Conservation (phyloP, 805 yeast genomes). For the Osmozyma mogii region DNA sequence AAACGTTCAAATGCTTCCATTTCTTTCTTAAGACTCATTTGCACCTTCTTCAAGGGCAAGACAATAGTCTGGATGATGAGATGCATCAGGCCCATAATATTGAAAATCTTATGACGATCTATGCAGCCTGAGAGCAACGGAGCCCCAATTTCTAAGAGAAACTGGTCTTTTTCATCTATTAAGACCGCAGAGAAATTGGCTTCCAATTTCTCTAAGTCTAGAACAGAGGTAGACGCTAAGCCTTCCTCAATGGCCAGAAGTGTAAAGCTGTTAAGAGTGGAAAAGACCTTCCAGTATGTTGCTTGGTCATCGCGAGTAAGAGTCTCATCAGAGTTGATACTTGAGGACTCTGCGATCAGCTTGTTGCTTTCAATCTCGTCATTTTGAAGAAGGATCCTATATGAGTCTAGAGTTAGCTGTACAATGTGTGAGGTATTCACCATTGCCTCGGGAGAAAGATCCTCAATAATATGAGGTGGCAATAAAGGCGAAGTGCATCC, state of each 20-base stretch:
- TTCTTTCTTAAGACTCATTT: conserved; percentile 17
- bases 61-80: conserved; percentile 22
- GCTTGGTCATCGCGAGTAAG: not conserved
- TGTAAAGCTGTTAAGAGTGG: conserved; percentile 1
- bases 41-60: conserved; percentile 20
- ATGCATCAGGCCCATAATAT: conserved; percentile 26
- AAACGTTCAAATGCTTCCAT: conserved; percentile 5
- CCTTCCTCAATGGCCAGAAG: conserved; percentile 8
- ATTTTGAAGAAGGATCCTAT: not conserved
- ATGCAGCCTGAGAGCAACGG: conserved; percentile 14
- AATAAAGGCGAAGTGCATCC: conserved; percentile 35
- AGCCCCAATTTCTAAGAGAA: conserved; percentile 3
- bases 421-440: not conserved
- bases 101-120: conserved; percentile 26
- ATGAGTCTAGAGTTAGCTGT: not conserved
- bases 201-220: conserved; percentile 15
- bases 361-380: too few species aligned
- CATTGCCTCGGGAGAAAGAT: not conserved
- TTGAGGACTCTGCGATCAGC: too few species aligned
- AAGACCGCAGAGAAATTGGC: conserved; percentile 5
- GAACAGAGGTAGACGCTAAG: conserved; percentile 12
- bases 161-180: conserved; percentile 1
- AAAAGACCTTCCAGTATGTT: not conserved
- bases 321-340: not conserved
- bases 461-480: conserved; percentile 28